phyloP scores from a whole-genome alignment of 202 grass and related monocot species.

The Musa balbisiana region DNA sequence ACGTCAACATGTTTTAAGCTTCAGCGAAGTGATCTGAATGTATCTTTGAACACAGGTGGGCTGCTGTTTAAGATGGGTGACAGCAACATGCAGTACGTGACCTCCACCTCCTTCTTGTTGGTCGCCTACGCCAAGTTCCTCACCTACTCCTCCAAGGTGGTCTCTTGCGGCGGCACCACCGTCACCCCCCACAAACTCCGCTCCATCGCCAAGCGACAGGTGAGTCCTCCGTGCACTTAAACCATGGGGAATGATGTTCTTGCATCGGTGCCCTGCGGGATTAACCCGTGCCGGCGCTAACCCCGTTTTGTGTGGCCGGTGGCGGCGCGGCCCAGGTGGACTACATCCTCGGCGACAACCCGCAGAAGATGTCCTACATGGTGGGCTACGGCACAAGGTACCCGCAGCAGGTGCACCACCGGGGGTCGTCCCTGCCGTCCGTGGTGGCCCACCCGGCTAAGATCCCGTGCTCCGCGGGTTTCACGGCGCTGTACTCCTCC shows the following conservation, averaged over 20 bases:
- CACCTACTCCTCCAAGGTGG: conserved; percentile 1
- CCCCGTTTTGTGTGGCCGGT: not conserved
- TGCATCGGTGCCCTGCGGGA: not conserved
- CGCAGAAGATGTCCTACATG: conserved; percentile 12
- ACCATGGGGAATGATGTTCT: not conserved
- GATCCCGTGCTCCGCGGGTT: conserved; percentile 6
- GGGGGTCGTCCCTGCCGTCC: conserved; percentile 13
- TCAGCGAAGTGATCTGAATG: too few species aligned
- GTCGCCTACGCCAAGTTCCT: conserved; percentile 18
- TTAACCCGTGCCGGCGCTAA: not conserved
- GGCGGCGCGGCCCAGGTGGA: not conserved
- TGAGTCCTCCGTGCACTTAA: not conserved
- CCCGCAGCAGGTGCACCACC: conserved; percentile 2
- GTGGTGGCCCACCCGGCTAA: not conserved
- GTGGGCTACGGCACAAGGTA: conserved; percentile 13
- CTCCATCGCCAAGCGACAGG: not conserved
- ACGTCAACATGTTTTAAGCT: too few species aligned
- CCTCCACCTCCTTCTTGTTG: conserved; percentile 11
- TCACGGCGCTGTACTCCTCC: not conserved
- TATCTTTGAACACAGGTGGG: conserved; percentile 1
- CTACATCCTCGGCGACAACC: conserved; percentile 19
- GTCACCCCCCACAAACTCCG: conserved; percentile 6
- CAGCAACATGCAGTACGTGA: conserved; percentile 16
- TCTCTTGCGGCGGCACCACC: conserved; percentile 6
- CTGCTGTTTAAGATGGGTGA: conserved; percentile 11